phyloP scores from a whole-genome alignment of 1,284 basidiomycete species.

The Jaminaea rosea region DNA sequence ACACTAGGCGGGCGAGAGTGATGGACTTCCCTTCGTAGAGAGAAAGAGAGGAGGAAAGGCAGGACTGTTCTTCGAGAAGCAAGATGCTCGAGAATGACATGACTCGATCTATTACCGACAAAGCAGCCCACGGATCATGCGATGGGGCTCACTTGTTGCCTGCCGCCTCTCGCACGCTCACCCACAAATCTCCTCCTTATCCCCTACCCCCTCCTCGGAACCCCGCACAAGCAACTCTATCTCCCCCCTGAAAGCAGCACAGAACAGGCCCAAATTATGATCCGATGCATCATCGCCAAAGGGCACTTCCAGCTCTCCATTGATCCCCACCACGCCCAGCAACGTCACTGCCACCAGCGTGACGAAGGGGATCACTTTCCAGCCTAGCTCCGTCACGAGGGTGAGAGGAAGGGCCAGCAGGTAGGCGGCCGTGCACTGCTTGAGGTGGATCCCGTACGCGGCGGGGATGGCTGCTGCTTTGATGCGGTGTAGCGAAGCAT shows the following conservation, averaged over 20 bases:
- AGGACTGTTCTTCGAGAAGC: too few relatives aligned
- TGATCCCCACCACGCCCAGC: conserved; percentile 87
- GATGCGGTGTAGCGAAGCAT: conserved; percentile 70
- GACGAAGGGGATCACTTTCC: conserved; percentile 51
- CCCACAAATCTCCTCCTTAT: too few relatives aligned
- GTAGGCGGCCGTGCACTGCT: conserved; percentile 59
- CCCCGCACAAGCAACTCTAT: too few relatives aligned
- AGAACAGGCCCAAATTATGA: not conserved
- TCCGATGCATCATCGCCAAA: not conserved
- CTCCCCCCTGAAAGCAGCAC: not conserved
- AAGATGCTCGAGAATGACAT: too few relatives aligned
- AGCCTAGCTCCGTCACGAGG: conserved; percentile 16
- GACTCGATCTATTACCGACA: too few relatives aligned
- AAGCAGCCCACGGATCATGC: too few relatives aligned
- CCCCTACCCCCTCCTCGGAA: too few relatives aligned
- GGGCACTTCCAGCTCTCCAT: conserved; percentile 65
- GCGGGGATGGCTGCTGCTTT: conserved; percentile 14
- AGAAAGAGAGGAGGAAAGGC: too few relatives aligned
- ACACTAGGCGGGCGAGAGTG: too few relatives aligned
- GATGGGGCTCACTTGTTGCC: too few relatives aligned
- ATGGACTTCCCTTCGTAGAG: too few relatives aligned
- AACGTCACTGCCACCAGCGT: conserved; percentile 66
- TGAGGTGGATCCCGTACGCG: conserved; percentile 71
- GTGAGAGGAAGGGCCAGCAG: conserved; percentile 14
- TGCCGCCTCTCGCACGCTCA: too few relatives aligned